Evolutionary conservation across 306 rosid genomes (phyloP).

Genomic region (Pterocarpus santalinus): DNA sequence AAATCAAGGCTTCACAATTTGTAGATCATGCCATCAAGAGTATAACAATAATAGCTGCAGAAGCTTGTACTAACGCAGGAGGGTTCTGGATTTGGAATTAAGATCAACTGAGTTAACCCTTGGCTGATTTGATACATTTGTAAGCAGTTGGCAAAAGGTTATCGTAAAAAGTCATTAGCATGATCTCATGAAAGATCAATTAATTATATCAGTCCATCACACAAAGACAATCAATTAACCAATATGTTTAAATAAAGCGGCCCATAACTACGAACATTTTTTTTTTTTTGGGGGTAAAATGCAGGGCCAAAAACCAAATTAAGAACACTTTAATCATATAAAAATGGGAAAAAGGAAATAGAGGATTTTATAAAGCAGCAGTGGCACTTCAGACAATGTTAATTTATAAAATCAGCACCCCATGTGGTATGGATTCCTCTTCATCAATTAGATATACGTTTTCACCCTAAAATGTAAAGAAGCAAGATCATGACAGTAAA

Average conservation of each 20-base stretch:
- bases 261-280: not conserved
- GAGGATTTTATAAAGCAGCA: constrained; percentile 23
- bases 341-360: not conserved
- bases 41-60: not conserved
- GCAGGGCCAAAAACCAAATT: not conserved
- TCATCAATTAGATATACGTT: not conserved
- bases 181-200: constrained; percentile 29
- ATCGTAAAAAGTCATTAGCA: not conserved
- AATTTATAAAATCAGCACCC: not conserved
- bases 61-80: constrained; percentile 14
- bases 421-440: not conserved
- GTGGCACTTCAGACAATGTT: not conserved
- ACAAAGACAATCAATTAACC: constrained; percentile 20
- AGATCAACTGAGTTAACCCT: constrained; percentile 11
- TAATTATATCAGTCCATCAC: constrained; percentile 10
- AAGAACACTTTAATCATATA: constrained; percentile 1
- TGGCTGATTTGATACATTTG: not conserved
- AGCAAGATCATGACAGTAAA: not conserved
- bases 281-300: not conserved
- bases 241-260: constrained; percentile 8
- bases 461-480: not conserved
- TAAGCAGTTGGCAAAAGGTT: constrained; percentile 15
- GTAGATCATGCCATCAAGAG: constrained; percentile 2
- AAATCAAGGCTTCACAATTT: constrained; percentile 16
- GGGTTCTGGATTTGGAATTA: constrained; percentile 11